Evolutionary conservation across 192 early-diverging fungal genomes (phyloP), one percentile per base, ranked within the genome.

Genomic region (Geranomyces michiganensis): DNA sequence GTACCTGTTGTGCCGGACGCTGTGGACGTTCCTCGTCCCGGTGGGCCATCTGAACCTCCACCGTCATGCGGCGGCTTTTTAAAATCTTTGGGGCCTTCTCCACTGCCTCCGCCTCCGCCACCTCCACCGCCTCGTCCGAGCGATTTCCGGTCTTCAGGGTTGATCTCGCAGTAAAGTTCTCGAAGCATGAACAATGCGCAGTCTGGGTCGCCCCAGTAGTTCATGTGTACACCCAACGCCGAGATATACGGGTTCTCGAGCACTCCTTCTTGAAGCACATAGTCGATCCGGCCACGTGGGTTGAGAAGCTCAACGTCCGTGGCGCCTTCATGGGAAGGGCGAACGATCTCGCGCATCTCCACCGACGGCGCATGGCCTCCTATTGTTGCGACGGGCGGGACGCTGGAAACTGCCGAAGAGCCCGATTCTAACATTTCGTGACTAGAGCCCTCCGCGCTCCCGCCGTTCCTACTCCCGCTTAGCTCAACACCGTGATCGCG

Each of bases 191-290:
- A 90, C 22, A 81, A 67, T 19, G 87, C 81, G 10, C 83, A 79
- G 67, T 90, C 89, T 21, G 72, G 72, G 72, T 91, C 90, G 30
- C 71, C 68, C 90, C 89, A 91, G 68, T 91, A 91, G 29, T 80
- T 81, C 77, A 90, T 87, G 74, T 91, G 89, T 3, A 79, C 84
- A 41, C 78, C 83, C 48, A 91, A 76, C n/a, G 88, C 87, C 17
- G 76, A 78, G 36, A 91, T 63, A 53, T 91, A 90, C n/a, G 88
- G 82, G 58, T 90, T 90, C 65, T 91, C 89, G 27, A 91, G 70
- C 31, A 91, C 71, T 8, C 86, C 83, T 74, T 87, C 89, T 69
- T 91, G 90, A 14, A 91, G 48, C 22, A 75, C 81, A 69, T 80
- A 91, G 68, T 91, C 90, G 0, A 91, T 69, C 12, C 90, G 65